Base-by-base conservation (phyloP, 257 asterid genomes). In the Ophiorrhiza pumila region DNA sequence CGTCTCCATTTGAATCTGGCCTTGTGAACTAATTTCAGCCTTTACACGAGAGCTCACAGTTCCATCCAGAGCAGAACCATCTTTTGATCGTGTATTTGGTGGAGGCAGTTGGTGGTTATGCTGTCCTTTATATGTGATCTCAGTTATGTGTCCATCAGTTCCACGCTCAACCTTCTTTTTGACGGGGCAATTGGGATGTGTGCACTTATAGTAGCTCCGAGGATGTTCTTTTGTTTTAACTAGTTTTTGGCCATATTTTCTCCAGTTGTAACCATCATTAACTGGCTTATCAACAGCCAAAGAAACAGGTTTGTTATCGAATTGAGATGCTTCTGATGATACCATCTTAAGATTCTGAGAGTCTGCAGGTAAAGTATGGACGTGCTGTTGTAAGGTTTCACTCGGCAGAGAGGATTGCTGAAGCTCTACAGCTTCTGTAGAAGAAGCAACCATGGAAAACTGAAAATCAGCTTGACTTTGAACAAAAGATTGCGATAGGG, bases 191-290 rank as follows among this genome's bases (percentile, higher is more conserved):
- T 80, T 79, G 20, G 71, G 65, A 72, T 88, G 78, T 1, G 97
- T 85, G 49, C 98, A 94, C 75, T 84, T 94, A 65, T 94, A 94
- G 87, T 94, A 94, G 83, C 98, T 91, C 66, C 98, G 79, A 12
- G 97, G 98, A 79, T 88, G 86, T 75, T 94, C 98, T 35, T 93
- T 94, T 12, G 88, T 85, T 85, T 94, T 94, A 58, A 94, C 97
- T 59, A 83, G 84, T 74, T 94, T 94, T 87, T 94, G 97, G 61
- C 98, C 98, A 64, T 94, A 94, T 79, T 94, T 94, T 76, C 98
- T 90, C 98, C 98, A 94, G 90, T 94, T 94, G 72, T 94, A 94
- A 72, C 98, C 98, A 61, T 94, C 98, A 74, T 79, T 80, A 63
- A 82, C 90, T 0, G 96, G 96, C 74, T 92, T 95, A 72, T 84